A percentile compares a stretch with the other conserved stretches of the same genome.
Evolutionary conservation across 208 protist genomes (phyloP).

Genomic region (Trypanosomatidae sp.): DNA sequence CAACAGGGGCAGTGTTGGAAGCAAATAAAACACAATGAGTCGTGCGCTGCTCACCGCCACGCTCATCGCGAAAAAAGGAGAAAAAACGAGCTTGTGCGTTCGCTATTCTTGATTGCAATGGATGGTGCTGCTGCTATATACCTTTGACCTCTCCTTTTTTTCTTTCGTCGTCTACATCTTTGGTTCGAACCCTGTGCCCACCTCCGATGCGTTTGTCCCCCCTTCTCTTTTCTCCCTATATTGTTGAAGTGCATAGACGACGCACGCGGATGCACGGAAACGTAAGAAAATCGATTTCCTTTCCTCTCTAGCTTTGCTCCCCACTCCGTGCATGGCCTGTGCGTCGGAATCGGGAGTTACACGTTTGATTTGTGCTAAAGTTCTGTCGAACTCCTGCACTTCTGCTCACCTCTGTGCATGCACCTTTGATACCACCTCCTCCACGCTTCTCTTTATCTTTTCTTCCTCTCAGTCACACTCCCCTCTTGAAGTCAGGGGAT

Average conservation of each 20-base stretch:
- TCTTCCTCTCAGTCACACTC: not conserved
- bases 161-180: not conserved
- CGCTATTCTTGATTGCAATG: not conserved
- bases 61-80: not conserved
- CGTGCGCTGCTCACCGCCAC: not conserved
- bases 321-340: not conserved
- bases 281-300: not conserved
- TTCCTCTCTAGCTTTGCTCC: not conserved
- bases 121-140: not conserved
- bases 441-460: constrained; percentile 6
- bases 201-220: not conserved
- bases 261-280: not conserved
- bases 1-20: too few relatives aligned
- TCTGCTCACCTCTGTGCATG: not conserved
- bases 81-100: not conserved
- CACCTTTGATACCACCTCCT: not conserved
- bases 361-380: not conserved
- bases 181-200: not conserved
- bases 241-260: not conserved
- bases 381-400: not conserved
- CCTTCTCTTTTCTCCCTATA: not conserved
- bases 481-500: not conserved
- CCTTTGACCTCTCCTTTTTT: not conserved
- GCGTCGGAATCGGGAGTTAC: not conserved
- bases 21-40: not conserved